Evolutionary conservation across 495 filamentous ascomycete species (phyloP), one percentile per base, ranked within the genome.

Genomic region (Hamigera avellanea): DNA sequence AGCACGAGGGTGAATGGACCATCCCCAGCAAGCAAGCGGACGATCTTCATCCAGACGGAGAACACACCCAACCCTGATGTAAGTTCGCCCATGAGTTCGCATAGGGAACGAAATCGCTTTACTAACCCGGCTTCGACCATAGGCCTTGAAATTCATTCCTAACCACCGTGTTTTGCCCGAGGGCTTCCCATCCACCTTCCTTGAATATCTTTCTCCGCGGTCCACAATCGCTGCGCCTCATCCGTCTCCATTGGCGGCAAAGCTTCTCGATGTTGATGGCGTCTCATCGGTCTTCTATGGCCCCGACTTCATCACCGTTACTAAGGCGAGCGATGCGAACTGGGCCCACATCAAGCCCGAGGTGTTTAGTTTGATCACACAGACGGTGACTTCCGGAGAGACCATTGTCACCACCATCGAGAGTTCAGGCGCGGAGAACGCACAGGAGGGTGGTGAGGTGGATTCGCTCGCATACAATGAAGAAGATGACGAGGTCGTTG

Each of bases 11-110:
- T 62, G 19, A 62, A 53, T 35, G 61, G 56, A 8, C 40, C 49
- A 12, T 61, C 53, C 9, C 53, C 58, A 8, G 50, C 45, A 5
- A 58, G 69, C 38, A 68, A 64, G 41, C 83, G 91, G 25, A 86
- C 79, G 9, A 89, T 96, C 53, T 98, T 95, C 67, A 98, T 98
- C 45, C 91, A 95, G 64, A 98, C 91, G 1, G 91, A 94, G 40
- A 72, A 67, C 32, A 98, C 93, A 7, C 93, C 91, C 10, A 96
- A 96, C 59, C 66, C 75, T 1, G 84, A 95, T 67, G 89, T 79
- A 59, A 54, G 70, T 59, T 28, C 8, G 23, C 43, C 15, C 36
- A n/a, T 23, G 27, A 13, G 6, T 30, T 30, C n/a, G 6, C 5
- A n/a, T 13, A n/a, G 19, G n/a, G 3, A 15, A 6, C 4, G 27